Evolutionary conservation across 1,284 basidiomycete genomes (phyloP).

Genomic region (Mycena citricolor): DNA sequence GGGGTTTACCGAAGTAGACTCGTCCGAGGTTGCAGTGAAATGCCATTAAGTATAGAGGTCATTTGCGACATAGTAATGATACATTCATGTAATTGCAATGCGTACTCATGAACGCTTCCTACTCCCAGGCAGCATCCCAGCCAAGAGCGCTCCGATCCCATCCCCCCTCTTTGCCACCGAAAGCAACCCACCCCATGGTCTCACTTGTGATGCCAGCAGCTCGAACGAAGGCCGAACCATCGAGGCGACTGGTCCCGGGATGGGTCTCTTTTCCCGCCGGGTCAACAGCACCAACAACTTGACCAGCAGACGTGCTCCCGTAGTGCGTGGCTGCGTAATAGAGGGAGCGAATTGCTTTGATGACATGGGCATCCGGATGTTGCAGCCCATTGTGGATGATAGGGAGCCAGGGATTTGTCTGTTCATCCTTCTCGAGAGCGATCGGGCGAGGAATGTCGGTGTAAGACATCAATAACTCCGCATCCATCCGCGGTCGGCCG

Average conservation of each 20-base stretch:
- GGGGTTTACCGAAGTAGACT: too few species aligned
- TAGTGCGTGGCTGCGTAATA: constrained; percentile 54
- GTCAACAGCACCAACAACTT: constrained; percentile 43
- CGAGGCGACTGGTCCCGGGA: constrained; percentile 45
- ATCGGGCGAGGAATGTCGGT: too few species aligned
- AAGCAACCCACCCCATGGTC: constrained; percentile 59
- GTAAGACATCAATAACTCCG: too few species aligned
- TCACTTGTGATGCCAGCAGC: constrained; percentile 64
- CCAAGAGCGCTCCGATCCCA: constrained; percentile 71
- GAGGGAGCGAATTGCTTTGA: constrained; percentile 60
- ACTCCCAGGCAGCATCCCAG: constrained; percentile 70
- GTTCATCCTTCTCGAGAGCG: too few species aligned
- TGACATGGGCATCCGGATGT: constrained; percentile 58
- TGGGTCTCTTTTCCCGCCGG: constrained; percentile 39
- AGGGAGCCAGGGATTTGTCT: constrained; percentile 62
- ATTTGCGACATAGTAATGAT: too few species aligned
- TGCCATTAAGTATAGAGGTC: too few species aligned
- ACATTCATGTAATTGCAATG: too few species aligned
- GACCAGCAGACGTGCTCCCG: constrained; percentile 38
- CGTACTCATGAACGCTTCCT: too few species aligned
- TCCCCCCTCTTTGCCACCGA: constrained; percentile 46
- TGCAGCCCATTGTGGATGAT: constrained; percentile 52
- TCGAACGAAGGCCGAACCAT: constrained; percentile 65
- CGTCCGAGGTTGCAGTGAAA: too few species aligned
- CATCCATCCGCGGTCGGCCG: constrained; percentile 58